A percentile compares a stretch with the other conserved stretches of the same genome.
Conservation (phyloP, 2,329 filamentous ascomycete genomes). For the Sporothrix globosa region DNA sequence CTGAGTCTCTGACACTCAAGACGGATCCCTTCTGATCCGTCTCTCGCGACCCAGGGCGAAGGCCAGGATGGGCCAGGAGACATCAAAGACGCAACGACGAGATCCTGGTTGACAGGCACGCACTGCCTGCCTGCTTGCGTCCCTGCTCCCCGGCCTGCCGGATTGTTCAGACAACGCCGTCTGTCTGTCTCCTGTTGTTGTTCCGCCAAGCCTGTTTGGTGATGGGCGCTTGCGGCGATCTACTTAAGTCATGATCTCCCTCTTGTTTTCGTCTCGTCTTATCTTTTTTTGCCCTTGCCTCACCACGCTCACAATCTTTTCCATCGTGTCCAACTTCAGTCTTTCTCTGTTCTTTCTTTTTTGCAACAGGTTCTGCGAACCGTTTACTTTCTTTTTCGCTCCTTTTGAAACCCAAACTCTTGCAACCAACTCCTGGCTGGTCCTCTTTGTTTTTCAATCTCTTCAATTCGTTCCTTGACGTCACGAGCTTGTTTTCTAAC, state of each 20-base stretch:
- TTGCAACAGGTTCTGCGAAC: slow-evolving; percentile 36
- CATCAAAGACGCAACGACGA: neutral
- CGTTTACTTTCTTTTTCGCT: slow-evolving; percentile 37
- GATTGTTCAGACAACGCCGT: slow-evolving; percentile 22
- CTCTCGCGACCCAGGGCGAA: slow-evolving; percentile 11
- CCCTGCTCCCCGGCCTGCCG: neutral
- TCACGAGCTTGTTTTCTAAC: neutral
- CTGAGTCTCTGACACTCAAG: slow-evolving; percentile 20
- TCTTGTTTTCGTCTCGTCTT: slow-evolving; percentile 10
- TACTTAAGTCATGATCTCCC: slow-evolving; percentile 19
- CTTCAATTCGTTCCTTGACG: slow-evolving; percentile 28
- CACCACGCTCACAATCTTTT: slow-evolving; percentile 34
- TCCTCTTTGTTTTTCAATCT: slow-evolving; percentile 22
- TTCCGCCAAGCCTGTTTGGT: slow-evolving; percentile 18
- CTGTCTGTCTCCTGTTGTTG: neutral
- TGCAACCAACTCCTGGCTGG: slow-evolving; percentile 20
- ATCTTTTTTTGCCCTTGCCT: slow-evolving; percentile 1
- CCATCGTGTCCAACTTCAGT: slow-evolving; percentile 23
- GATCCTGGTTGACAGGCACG: slow-evolving; percentile 10
- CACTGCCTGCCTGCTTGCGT: neutral
- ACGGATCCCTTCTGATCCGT: slow-evolving; percentile 14
- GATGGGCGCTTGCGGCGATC: slow-evolving; percentile 15
- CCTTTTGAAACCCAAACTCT: slow-evolving; percentile 11
- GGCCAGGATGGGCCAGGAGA: slow-evolving; percentile 11
- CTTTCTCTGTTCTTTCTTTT: slow-evolving; percentile 31